Conservation (phyloP, 306 rosid species). For the Cicer yamashitae region DNA sequence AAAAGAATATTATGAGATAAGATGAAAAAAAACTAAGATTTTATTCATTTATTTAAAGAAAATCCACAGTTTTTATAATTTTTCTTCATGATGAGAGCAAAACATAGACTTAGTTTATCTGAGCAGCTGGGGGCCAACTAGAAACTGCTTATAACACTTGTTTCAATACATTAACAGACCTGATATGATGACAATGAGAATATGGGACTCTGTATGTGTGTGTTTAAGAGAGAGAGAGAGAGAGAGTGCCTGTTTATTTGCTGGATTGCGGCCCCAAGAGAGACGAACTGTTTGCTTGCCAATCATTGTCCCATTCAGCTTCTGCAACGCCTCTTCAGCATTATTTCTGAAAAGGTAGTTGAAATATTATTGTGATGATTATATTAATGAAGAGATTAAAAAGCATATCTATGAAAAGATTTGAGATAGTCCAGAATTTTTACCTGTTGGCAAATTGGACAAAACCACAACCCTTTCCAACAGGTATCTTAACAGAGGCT, state of each 20-base stretch:
- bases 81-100: not conserved
- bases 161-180: too few relatives aligned
- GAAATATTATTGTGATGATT: slow-evolving; percentile 31
- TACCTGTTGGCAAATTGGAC: slow-evolving; percentile 95
- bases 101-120: not conserved
- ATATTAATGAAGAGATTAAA: slow-evolving; percentile 27
- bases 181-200: not conserved
- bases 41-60: slow-evolving; percentile 6
- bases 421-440: slow-evolving; percentile 6
- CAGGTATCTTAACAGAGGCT: slow-evolving; percentile 93
- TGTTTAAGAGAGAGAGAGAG: slow-evolving; percentile 4
- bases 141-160: not conserved
- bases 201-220: not conserved
- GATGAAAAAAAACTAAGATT: not conserved
- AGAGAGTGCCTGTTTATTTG: slow-evolving; percentile 82
- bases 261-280: slow-evolving; percentile 99
- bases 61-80: not conserved
- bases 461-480: slow-evolving; percentile 98
- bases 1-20: not conserved
- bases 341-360: slow-evolving; percentile 65
- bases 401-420: slow-evolving; percentile 12
- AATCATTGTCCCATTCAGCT: slow-evolving; percentile 78
- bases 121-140: slow-evolving; percentile 5
- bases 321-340: slow-evolving; percentile 95
- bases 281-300: slow-evolving; percentile 97